Percentiles rank a stretch among this genome's conserved stretches.
These are phyloP conservation scores for Aspergillus tamarii DNA, from an alignment of 2,329 filamentous ascomycete genomes.

Conservation along the genomic window DNA sequence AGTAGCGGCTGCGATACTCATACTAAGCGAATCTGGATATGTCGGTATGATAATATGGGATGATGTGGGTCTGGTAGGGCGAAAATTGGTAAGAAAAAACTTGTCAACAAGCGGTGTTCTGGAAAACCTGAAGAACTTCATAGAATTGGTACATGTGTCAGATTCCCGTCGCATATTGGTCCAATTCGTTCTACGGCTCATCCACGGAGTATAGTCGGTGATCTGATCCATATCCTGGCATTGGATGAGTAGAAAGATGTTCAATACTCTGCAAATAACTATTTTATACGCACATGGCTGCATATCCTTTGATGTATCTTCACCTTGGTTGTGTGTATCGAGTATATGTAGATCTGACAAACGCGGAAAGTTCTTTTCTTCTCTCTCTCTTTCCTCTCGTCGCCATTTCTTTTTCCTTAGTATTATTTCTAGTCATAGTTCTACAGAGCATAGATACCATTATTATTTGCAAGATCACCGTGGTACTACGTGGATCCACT, in stretches of 20 bases:
- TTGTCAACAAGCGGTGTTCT: constrained; percentile 14
- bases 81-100: neutral
- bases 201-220: neutral
- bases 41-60: constrained; percentile 3
- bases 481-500: constrained; percentile 5
- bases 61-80: constrained; percentile 12
- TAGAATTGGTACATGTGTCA: neutral
- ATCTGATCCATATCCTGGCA: neutral
- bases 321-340: neutral
- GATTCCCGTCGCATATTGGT: neutral
- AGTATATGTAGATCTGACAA: neutral
- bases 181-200: neutral
- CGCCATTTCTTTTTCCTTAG: neutral
- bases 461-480: neutral
- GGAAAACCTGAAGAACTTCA: constrained; percentile 12
- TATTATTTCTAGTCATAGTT: neutral
- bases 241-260: constrained; percentile 7
- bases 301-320: constrained; percentile 12
- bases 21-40: constrained; percentile 4
- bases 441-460: neutral
- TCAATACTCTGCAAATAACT: constrained; percentile 6
- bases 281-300: constrained; percentile 1
- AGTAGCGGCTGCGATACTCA: constrained; percentile 12
- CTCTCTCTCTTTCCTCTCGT: neutral
- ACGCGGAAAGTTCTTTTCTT: neutral